phyloP scores from a whole-genome alignment of 2,329 filamentous ascomycete species.

The Neurospora sp. region DNA sequence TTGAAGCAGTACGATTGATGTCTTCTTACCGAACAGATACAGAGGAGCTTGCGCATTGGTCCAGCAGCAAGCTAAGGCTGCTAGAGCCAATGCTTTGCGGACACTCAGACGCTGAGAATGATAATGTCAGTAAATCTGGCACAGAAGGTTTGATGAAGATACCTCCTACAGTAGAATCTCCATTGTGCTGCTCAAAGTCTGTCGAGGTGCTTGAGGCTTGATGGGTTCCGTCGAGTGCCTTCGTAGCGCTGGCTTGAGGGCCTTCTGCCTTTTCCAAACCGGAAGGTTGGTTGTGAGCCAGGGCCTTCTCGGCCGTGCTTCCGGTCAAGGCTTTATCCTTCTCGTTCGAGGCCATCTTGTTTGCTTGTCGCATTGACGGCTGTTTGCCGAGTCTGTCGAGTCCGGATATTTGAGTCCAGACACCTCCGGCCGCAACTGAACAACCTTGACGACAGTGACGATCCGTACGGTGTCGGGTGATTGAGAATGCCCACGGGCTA shows the following conservation, averaged over 20 bases:
- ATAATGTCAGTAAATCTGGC: neutral
- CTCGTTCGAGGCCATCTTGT: neutral
- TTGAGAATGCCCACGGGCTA: neutral
- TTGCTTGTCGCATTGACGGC: neutral
- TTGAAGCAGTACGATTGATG: neutral
- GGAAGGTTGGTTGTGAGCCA: neutral
- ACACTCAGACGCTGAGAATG: neutral
- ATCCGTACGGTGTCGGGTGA: neutral
- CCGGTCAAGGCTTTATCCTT: neutral
- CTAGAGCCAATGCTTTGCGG: conserved; percentile 17
- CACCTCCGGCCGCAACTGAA: neutral
- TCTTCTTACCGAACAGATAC: conserved; percentile 20
- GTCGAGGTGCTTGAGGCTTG: neutral
- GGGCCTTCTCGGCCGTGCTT: neutral
- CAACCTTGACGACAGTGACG: neutral
- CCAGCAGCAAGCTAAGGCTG: conserved; percentile 21
- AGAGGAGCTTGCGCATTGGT: conserved; percentile 20
- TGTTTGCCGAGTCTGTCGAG: neutral
- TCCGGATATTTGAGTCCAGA: neutral
- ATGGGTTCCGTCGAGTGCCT: neutral
- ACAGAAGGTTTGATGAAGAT: neutral
- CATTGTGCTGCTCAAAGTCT: neutral
- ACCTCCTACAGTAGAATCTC: neutral
- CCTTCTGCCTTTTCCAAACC: neutral
- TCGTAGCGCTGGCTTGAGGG: neutral